These are phyloP conservation scores for Aureobasidium sp. DNA, from an alignment of 2,329 filamentous ascomycete species.

Conservation along the genomic window DNA sequence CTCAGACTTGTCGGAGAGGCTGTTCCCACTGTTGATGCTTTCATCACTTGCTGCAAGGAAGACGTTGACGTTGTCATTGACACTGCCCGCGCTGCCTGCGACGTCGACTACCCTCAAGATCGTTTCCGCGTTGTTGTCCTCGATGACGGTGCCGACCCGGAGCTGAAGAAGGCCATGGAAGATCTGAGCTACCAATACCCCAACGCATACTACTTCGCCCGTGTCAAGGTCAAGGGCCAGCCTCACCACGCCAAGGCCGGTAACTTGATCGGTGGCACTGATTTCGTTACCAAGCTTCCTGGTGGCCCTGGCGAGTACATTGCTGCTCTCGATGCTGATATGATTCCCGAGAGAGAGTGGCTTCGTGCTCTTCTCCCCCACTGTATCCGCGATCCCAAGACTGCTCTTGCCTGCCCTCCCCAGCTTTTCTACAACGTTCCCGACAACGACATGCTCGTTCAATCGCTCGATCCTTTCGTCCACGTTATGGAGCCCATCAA, in stretches of 20 bases:
- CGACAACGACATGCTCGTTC: slow-evolving; percentile 50
- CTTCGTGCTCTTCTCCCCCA: slow-evolving; percentile 55
- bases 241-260: slow-evolving; percentile 54
- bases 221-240: slow-evolving; percentile 32
- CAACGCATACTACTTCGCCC: slow-evolving; percentile 38
- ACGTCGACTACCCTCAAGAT: slow-evolving; percentile 36
- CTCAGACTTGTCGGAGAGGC: slow-evolving; percentile 22
- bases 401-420: slow-evolving; percentile 54
- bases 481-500: slow-evolving; percentile 45
- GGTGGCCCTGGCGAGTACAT: slow-evolving; percentile 32
- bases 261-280: slow-evolving; percentile 53
- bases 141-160: slow-evolving; percentile 33
- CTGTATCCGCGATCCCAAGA: slow-evolving; percentile 47
- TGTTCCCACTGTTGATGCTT: slow-evolving; percentile 37
- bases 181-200: slow-evolving; percentile 31
- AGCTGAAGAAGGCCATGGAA: slow-evolving; percentile 31
- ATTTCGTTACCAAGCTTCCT: slow-evolving; percentile 19
- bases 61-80: slow-evolving; percentile 37
- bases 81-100: slow-evolving; percentile 33
- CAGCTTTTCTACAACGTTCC: slow-evolving; percentile 60
- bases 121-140: slow-evolving; percentile 33
- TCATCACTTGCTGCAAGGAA: slow-evolving; percentile 40
- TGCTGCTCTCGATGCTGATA: slow-evolving; percentile 60
- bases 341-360: slow-evolving; percentile 59
- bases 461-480: slow-evolving; percentile 53